Base-by-base conservation (phyloP, 108 stramenopile species). In the Nitzschia putrida region DNA sequence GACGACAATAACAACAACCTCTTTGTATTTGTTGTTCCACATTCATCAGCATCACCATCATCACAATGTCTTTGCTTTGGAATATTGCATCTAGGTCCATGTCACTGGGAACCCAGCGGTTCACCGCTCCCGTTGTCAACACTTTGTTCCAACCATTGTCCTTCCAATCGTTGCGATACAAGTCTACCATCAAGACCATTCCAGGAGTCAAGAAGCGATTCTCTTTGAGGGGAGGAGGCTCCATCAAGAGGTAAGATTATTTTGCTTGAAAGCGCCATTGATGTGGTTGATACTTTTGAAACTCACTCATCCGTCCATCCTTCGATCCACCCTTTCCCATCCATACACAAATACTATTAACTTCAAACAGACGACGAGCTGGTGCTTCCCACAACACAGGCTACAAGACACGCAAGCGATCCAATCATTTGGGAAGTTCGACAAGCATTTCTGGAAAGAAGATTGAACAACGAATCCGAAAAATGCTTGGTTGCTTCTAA, bases 341-440 rank as follows among this genome's bases (percentile, higher is more conserved):
- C 16, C 45, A 20, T 26, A 12, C 25, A 23, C 58, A 60, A 34
- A 29, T 47, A n/a, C 8, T 26, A 24, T 68, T 73, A n/a, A 53
- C 8, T 25, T 42, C 66, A 45, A 52, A 34, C 41, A 75, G 74
- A 42, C 40, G 37, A 21, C 66, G 66, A 61, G 43, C 82, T 1
- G 92, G 92, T 23, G 66, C 54, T 54, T 64, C 70, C 22, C 92
- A 93, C 78, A 93, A 93, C 64, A 90, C 92, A 37, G 92, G 92
- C 8, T 85, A 93, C 77, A 87, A 86, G 66, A 74, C 74, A 9
- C 68, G 88, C 25, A 53, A 76, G 53, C 76, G 88, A 26, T 53
- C 68, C 13, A 90, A 89, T 80, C 76, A 77, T 44, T 64, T 90
- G 47, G 85, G 84, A 45, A 53, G 66, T 24, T 80, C 86, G 14